Conservation (phyloP, 768 basidiomycete genomes). For the Cystobasidium ongulense region DNA sequence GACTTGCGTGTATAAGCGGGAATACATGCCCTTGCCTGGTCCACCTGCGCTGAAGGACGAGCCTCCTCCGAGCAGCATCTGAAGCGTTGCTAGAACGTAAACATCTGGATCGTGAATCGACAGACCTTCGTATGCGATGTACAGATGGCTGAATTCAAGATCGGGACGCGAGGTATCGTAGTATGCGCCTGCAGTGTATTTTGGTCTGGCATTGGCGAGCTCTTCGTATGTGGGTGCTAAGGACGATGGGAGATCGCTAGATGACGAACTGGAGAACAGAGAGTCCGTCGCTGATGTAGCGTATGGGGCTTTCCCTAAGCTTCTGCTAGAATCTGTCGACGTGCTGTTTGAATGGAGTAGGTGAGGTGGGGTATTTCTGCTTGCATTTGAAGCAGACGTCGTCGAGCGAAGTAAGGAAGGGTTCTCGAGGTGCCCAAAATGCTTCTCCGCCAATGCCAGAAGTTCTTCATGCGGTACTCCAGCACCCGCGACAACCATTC, state of each 20-base stretch:
- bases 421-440: conserved; percentile 62
- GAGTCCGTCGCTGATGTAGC: conserved; percentile 9
- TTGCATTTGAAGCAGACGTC: conserved; percentile 37
- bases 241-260: not conserved
- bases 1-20: conserved; percentile 87
- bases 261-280: not conserved
- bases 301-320: conserved; percentile 15
- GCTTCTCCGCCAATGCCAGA: conserved; percentile 72
- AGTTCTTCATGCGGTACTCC: conserved; percentile 85
- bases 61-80: conserved; percentile 88
- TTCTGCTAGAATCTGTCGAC: not conserved
- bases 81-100: conserved; percentile 85
- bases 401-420: not conserved
- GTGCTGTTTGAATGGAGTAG: conserved; percentile 38
- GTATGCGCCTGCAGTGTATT: conserved; percentile 74
- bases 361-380: conserved; percentile 29
- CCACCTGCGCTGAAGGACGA: conserved; percentile 96
- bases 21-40: conserved; percentile 99
- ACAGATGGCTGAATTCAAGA: conserved; percentile 81
- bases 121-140: conserved; percentile 83
- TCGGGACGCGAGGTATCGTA: conserved; percentile 52
- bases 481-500: conserved; percentile 89
- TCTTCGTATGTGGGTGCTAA: conserved; percentile 36
- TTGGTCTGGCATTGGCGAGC: conserved; percentile 45
- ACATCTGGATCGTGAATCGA: conserved; percentile 76